Base-by-base conservation (phyloP, 148 eudicot species). In the Pouteria glomerata region DNA sequence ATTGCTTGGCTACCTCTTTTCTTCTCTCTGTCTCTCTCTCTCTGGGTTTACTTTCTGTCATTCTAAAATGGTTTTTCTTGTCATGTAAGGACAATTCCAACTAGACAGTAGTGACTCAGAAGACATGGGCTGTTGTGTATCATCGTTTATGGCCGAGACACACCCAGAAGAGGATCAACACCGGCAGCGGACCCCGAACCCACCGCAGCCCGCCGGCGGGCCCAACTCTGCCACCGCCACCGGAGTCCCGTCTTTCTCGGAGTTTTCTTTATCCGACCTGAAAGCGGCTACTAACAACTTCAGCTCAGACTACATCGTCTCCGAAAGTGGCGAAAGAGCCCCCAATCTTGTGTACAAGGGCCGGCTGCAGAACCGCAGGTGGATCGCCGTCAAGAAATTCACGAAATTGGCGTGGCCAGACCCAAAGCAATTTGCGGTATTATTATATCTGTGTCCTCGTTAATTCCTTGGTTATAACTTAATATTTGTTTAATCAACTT, bases 301-400 rank as follows among this genome's bases (percentile, higher is more conserved):
- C 73, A 88, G 83, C 66, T 27, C 85, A 10, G 95, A 87, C 1
- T 78, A 63, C 64, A 89, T 92, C 42, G 97, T 87, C 45, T 92
- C 95, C 8, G 90, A 89, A 35, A 86, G 95, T 72, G 92, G 95
- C 57, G 90, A 89, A 44, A 83, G 87, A 63, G 92, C 92, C 12
- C 86, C 89, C 21, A 90, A 90, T 75, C 71, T 86, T 68, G 97
- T 89, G 13, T 92, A 92, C 73, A 89, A 86, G 73, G 95, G 97
- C 19, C 81, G 79, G 21, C 73, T 92, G 8, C 80, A 84, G 52
- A 85, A 82, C 66, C 84, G 82, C 18, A 85, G 83, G 24, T 92
- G 86, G 90, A 89, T 91, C 70, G 94, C 95, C 47, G 92, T 92
- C 62, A 92, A 92, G 79, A 89, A 86, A 81, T 92, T 92, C 53